Evolutionary conservation across 352 stramenopile genomes (phyloP).

Genomic region (Pythium periplocum): DNA sequence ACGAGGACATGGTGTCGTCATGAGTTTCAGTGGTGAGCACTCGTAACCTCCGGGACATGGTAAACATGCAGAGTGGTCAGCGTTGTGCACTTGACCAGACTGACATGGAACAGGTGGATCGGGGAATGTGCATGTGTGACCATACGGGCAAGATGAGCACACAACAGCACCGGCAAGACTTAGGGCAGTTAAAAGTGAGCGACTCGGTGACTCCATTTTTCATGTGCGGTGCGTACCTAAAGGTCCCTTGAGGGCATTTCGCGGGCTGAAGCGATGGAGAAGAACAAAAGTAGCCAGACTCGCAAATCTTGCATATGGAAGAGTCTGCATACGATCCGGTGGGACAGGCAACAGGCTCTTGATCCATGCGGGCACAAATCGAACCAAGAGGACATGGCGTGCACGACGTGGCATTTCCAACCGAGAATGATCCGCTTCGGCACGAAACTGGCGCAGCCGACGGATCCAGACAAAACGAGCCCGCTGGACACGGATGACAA

Average conservation of each 20-base stretch:
- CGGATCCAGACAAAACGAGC: conserved; percentile 27
- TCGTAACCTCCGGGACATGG: conserved; percentile 38
- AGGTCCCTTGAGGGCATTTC: conserved; percentile 29
- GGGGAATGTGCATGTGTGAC: conserved; percentile 30
- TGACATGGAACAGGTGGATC: conserved; percentile 25
- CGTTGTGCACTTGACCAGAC: conserved; percentile 36
- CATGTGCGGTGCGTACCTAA: conserved; percentile 14
- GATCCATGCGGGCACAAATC: conserved; percentile 29
- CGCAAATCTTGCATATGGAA: conserved; percentile 22
- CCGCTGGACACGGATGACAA: conserved; percentile 33
- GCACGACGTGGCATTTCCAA: conserved; percentile 28
- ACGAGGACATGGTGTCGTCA: conserved; percentile 12
- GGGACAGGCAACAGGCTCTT: conserved; percentile 19
- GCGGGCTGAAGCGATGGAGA: conserved; percentile 20
- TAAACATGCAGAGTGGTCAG: conserved; percentile 35
- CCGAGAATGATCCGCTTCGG: conserved; percentile 36
- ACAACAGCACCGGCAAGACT: conserved; percentile 23
- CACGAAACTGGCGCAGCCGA: conserved; percentile 16
- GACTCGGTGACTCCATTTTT: too few relatives aligned
- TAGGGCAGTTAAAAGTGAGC: conserved; percentile 5
- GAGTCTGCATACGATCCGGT: conserved; percentile 27
- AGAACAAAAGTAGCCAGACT: conserved; percentile 33
- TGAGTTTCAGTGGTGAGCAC: conserved; percentile 24
- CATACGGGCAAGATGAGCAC: conserved; percentile 42
- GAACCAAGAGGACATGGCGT: conserved; percentile 38